Conservation (phyloP, 2,329 filamentous ascomycete species). For the Aspergillus candidus region DNA sequence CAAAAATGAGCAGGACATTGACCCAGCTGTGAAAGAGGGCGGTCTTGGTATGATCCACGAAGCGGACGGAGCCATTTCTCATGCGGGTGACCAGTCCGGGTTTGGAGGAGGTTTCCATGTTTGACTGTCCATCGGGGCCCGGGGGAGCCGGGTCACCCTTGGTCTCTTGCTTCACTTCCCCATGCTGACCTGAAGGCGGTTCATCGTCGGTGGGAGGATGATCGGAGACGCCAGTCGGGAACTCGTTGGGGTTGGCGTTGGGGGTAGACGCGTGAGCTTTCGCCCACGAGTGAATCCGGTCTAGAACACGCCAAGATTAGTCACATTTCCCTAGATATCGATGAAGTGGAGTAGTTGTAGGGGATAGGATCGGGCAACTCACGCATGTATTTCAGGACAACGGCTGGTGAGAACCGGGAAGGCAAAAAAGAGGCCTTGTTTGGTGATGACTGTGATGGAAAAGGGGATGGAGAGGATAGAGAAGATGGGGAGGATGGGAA, state of each 20-base stretch:
- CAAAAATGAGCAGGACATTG: slow-evolving; percentile 39
- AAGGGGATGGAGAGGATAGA: background rate
- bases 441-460: too few relatives aligned
- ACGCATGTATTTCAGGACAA: slow-evolving; percentile 34
- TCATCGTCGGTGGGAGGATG: slow-evolving; percentile 2
- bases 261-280: slow-evolving; percentile 33
- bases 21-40: slow-evolving; percentile 37
- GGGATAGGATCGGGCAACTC: slow-evolving; percentile 12
- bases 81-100: slow-evolving; percentile 21
- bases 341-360: background rate
- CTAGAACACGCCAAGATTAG: slow-evolving; percentile 10
- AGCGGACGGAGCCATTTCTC: slow-evolving; percentile 28
- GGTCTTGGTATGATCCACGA: slow-evolving; percentile 28
- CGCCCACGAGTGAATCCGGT: slow-evolving; percentile 37
- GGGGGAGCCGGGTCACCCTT: slow-evolving; percentile 15
- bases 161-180: slow-evolving; percentile 21
- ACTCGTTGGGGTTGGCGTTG: slow-evolving; percentile 6
- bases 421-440: background rate
- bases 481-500: background rate
- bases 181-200: slow-evolving; percentile 17
- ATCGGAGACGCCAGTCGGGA: background rate
- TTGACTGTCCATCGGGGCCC: slow-evolving; percentile 3
- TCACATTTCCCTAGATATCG: background rate
- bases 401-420: slow-evolving; percentile 5
- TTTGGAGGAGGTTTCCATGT: slow-evolving; percentile 14